phyloP scores from a whole-genome alignment of 768 basidiomycete genomes.

The Russula sp. region DNA sequence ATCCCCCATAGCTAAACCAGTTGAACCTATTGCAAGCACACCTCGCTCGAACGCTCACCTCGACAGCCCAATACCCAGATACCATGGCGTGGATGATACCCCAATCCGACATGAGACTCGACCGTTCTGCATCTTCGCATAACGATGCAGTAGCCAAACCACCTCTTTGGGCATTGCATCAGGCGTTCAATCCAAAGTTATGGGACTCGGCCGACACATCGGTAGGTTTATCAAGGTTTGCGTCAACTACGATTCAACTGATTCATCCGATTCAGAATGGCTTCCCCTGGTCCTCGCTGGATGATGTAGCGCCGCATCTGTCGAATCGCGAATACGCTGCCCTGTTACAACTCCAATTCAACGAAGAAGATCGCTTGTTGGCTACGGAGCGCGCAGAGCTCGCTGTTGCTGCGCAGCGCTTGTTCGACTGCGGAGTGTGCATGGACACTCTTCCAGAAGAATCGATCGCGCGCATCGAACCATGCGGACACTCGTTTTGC shows the following conservation, averaged over 20 bases:
- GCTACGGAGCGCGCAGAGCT: conserved; percentile 10
- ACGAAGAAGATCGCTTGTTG: conserved; percentile 13
- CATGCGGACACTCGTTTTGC: conserved; percentile 51
- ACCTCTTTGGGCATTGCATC: conserved; percentile 3
- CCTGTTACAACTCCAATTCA: conserved; percentile 12
- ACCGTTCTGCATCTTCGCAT: background rate
- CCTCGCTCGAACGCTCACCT: background rate
- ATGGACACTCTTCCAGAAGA: conserved; percentile 44
- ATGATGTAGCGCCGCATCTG: background rate
- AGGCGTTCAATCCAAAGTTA: background rate
- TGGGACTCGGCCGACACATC: background rate
- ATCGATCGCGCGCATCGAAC: conserved; percentile 36
- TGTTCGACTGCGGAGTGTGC: conserved; percentile 53
- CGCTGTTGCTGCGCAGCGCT: conserved; percentile 1
- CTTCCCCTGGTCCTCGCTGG: background rate
- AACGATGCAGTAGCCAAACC: background rate
- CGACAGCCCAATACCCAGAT: background rate
- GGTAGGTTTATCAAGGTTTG: background rate
- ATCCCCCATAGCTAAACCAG: background rate
- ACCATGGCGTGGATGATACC: background rate
- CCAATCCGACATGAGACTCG: background rate
- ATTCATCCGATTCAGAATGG: background rate
- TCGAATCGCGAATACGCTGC: conserved; percentile 4
- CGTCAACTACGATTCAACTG: background rate
- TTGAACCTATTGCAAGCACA: background rate